Conservation (phyloP, 2,329 filamentous ascomycete species). For the Cytospora chrysosperma region DNA sequence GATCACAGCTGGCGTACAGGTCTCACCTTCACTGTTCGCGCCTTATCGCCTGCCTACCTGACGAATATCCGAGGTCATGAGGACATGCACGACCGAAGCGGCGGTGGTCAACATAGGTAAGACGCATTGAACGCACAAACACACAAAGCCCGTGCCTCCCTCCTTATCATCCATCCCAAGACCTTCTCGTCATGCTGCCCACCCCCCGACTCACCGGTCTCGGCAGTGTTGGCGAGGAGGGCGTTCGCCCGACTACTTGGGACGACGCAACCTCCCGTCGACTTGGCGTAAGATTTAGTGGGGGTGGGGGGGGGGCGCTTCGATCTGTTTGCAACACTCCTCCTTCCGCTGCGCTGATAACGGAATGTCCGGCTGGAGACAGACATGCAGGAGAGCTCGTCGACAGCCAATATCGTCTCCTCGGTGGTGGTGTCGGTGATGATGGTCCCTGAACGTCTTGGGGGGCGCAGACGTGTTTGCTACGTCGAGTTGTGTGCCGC, state of each 20-base stretch:
- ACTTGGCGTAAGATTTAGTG: background rate
- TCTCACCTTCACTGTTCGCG: conserved; percentile 41
- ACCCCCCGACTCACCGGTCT: conserved; percentile 11
- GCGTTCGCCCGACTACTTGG: conserved; percentile 29
- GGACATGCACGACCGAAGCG: conserved; percentile 41
- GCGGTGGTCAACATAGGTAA: conserved; percentile 33
- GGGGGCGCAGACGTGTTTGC: conserved; percentile 46
- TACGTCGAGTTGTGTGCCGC: conserved; percentile 40
- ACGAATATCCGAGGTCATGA: conserved; percentile 40
- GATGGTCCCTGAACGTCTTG: no score
- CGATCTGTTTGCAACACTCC: background rate
- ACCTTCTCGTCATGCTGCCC: conserved; percentile 17
- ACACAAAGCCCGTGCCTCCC: background rate
- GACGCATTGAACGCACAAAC: background rate
- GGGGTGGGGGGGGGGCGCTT: background rate
- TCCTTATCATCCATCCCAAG: background rate
- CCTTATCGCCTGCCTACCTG: no score
- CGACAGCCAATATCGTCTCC: conserved; percentile 39
- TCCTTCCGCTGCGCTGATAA: background rate
- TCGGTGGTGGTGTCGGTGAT: conserved; percentile 41
- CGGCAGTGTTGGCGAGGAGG: conserved; percentile 18
- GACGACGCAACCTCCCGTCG: conserved; percentile 33
- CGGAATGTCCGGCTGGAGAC: background rate
- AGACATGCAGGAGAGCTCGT: conserved; percentile 26
- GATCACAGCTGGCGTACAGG: no score